Conservation (phyloP, 345 rosid species). For the Salix dunnii region DNA sequence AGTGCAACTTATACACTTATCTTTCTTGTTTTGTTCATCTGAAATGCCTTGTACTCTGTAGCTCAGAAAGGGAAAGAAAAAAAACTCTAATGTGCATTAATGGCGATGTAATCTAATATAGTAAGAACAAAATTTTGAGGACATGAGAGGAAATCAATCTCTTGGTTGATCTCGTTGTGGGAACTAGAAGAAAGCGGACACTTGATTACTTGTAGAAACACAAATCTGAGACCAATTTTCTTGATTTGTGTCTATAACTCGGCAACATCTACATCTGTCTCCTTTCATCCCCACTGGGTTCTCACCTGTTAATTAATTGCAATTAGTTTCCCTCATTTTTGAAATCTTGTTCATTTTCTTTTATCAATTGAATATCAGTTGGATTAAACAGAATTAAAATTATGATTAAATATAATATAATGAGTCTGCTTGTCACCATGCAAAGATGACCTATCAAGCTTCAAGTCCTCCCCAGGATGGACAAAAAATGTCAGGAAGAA, state of each 20-base stretch:
- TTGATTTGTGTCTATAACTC: slow-evolving; percentile 23
- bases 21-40: slow-evolving; percentile 9
- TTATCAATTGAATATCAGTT: slow-evolving; percentile 20
- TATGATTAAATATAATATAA: no score
- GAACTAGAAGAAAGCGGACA: background rate
- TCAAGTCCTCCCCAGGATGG: background rate
- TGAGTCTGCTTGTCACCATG: background rate
- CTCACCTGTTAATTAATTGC: slow-evolving; percentile 18
- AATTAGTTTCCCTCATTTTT: background rate
- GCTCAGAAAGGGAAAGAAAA: slow-evolving; percentile 28
- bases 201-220: slow-evolving; percentile 6
- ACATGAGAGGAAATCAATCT: slow-evolving; percentile 15
- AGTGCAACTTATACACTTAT: slow-evolving; percentile 28
- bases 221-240: slow-evolving; percentile 20
- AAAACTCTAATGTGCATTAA: slow-evolving; percentile 40
- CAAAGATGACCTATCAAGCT: background rate
- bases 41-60: slow-evolving; percentile 36
- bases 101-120: slow-evolving; percentile 36
- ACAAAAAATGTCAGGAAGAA: background rate
- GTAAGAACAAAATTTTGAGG: slow-evolving; percentile 34
- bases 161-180: slow-evolving; percentile 15
- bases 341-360: slow-evolving; percentile 24
- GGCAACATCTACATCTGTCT: slow-evolving; percentile 27
- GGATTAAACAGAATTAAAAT: background rate
- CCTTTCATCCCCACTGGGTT: slow-evolving; percentile 29